These are phyloP conservation scores for Ophiostoma ips DNA, from an alignment of 2,329 filamentous ascomycete genomes.

Conservation along the genomic window DNA sequence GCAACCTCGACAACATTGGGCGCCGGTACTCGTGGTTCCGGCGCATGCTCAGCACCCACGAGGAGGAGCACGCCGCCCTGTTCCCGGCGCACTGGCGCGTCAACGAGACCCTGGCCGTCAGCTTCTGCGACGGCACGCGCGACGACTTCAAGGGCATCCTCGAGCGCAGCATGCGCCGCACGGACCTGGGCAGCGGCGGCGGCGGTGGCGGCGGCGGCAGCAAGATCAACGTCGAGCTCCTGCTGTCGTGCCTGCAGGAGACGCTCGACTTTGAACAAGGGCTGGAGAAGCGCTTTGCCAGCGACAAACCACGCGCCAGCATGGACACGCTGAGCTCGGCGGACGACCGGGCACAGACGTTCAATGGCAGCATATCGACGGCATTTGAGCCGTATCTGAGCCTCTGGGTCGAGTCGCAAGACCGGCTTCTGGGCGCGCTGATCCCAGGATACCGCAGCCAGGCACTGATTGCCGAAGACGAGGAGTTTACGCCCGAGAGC, in stretches of 20 bases:
- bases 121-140: conserved; percentile 88
- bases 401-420: conserved; percentile 93
- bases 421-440: conserved; percentile 69
- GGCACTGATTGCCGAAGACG: conserved; percentile 64
- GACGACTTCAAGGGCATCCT: conserved; percentile 93
- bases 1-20: conserved; percentile 90
- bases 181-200: conserved; percentile 41
- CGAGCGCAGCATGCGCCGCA: conserved; percentile 68
- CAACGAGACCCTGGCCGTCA: conserved; percentile 75
- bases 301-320: conserved; percentile 49
- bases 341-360: conserved; percentile 62
- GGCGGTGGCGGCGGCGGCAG: conserved; percentile 19
- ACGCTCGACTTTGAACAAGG: conserved; percentile 94
- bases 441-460: conserved; percentile 81
- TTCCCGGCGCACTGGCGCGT: conserved; percentile 85
- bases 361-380: conserved; percentile 84
- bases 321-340: conserved; percentile 78
- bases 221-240: conserved; percentile 36
- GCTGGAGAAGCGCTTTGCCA: conserved; percentile 67
- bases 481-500: conserved; percentile 81
- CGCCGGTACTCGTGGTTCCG: conserved; percentile 93
- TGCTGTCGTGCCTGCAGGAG: conserved; percentile 36
- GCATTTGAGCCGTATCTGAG: conserved; percentile 96
- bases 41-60: conserved; percentile 87
- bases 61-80: conserved; percentile 78